Evolutionary conservation across 257 asterid genomes (phyloP), one percentile per base, ranked within the genome.

Genomic region (Coffea eugenioides): DNA sequence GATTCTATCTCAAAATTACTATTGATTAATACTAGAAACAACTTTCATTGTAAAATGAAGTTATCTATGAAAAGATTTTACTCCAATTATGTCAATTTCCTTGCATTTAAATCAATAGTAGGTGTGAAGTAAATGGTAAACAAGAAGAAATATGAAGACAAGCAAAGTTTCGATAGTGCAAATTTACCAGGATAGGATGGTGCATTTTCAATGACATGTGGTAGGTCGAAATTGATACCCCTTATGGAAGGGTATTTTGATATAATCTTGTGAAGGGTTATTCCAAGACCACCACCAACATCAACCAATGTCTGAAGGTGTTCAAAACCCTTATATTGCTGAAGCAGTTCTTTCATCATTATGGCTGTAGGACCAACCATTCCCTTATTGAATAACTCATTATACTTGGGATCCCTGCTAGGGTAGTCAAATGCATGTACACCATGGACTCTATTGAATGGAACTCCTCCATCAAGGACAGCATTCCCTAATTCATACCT

Each of bases 361-460:
- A 70, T 1, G 68, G 61, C 75, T 12, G 43, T 79, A 56, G 41
- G 46, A 48, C 75, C 75, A 36, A 41, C 61, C 77, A 79, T 54
- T 56, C 43, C 43, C 43, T 39, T 39, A 39, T 39, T 39, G 43
- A 39, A 79, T 62, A 79, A 49, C 45, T 79, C 82, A 70, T 79
- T 79, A 57, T 54, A 79, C 69, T 71, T 70, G 57, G 62, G 68
- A 21, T 79, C 82, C 82, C 31, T 74, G 25, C 71, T 54, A 5
- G 82, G 82, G 59, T 70, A 79, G 4, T 79, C 82, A 79, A 79
- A 79, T 79, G 82, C 77, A 79, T 79, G 82, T 34, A 68, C 57
- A 36, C 82, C 82, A 71, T 79, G 75, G 39, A 59, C 82, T 69
- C 82, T 70, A 54, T 79, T 69, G 77, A 79, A 79, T 57, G 82